phyloP scores from a whole-genome alignment of 441 rosid genomes.

The Erysimum cheiri region DNA sequence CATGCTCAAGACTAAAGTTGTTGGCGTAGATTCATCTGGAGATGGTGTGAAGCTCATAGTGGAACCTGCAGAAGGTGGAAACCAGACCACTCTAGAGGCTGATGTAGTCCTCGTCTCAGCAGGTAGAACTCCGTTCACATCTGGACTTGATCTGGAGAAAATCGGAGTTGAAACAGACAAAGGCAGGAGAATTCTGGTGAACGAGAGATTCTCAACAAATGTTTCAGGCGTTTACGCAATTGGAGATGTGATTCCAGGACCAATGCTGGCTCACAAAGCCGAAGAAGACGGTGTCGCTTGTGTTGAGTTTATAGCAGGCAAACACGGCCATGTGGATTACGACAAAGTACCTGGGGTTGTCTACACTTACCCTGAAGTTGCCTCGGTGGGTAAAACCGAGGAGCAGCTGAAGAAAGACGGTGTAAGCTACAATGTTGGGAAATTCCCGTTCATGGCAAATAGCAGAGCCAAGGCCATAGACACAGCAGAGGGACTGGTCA shows the following conservation, averaged over 20 bases:
- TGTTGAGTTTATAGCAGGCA: constrained; percentile 94
- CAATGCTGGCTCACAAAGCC: constrained; percentile 99
- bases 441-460: constrained; percentile 96
- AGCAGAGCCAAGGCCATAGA: constrained; percentile 99
- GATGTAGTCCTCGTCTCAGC: constrained; percentile 97
- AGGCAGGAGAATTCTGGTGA: constrained; percentile 77
- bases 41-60: constrained; percentile 78
- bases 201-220: constrained; percentile 79
- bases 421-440: constrained; percentile 78
- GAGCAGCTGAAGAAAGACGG: constrained; percentile 93
- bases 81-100: constrained; percentile 84
- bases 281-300: constrained; percentile 99
- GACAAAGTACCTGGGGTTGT: constrained; percentile 98
- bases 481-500: constrained; percentile 85
- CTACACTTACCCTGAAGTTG: constrained; percentile 97
- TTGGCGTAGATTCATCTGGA: constrained; percentile 81
- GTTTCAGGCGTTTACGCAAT: constrained; percentile 87
- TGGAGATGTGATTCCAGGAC: constrained; percentile 98
- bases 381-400: constrained; percentile 95
- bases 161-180: constrained; percentile 96
- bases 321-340: constrained; percentile 96
- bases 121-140: constrained; percentile 87
- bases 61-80: constrained; percentile 91
- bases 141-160: constrained; percentile 89
- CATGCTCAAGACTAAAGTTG: constrained; percentile 97